Evolutionary conservation across 768 basidiomycete species (phyloP).

Genomic region (Hericium rajendrae): DNA sequence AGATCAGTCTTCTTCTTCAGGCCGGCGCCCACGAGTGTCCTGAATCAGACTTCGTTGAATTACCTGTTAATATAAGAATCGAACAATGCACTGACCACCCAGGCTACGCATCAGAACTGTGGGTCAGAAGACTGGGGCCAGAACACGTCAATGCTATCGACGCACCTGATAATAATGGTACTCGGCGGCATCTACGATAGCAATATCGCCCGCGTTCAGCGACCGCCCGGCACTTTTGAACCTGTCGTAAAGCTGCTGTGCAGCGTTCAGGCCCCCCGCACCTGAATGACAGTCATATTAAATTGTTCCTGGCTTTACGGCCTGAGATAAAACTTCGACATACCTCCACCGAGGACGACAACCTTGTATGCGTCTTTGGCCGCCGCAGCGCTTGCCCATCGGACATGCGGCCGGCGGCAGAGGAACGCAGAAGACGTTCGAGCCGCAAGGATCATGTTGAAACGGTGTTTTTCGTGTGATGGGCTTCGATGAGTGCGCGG

Average conservation of each 20-base stretch:
- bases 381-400: conserved; percentile 19
- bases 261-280: conserved; percentile 70
- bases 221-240: conserved; percentile 63
- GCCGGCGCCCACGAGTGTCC: conserved; percentile 92
- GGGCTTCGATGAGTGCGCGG: not conserved
- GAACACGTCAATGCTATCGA: not conserved
- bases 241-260: conserved; percentile 79
- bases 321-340: conserved; percentile 17
- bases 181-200: conserved; percentile 73
- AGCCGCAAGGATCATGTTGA: not conserved
- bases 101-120: conserved; percentile 40
- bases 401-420: not conserved
- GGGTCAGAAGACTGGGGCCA: conserved; percentile 4
- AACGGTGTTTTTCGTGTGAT: not conserved
- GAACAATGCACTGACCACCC: conserved; percentile 57
- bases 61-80: not conserved
- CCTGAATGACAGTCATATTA: conserved; percentile 35
- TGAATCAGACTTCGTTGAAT: conserved; percentile 19
- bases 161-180: conserved; percentile 79
- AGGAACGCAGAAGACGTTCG: not conserved
- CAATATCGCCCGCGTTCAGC: conserved; percentile 69
- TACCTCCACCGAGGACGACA: conserved; percentile 82
- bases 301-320: not conserved
- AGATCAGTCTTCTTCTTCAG: conserved; percentile 63
- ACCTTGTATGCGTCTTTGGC: conserved; percentile 63